These are phyloP conservation scores for Pseudopithomyces maydicus DNA, from an alignment of 2,329 filamentous ascomycete species.

Conservation along the genomic window DNA sequence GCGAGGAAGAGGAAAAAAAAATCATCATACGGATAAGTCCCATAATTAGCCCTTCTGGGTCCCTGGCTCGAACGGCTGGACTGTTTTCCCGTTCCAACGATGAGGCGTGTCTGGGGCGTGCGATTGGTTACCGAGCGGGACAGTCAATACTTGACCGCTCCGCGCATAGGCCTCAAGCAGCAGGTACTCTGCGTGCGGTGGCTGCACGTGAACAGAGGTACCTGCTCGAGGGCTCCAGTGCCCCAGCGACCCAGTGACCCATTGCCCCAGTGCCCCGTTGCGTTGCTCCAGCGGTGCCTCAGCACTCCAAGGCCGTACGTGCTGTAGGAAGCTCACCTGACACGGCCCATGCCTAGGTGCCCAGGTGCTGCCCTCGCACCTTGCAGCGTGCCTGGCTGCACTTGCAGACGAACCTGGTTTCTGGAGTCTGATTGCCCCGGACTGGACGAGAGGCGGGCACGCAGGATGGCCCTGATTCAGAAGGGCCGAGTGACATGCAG, in stretches of 20 bases:
- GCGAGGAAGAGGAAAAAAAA: constrained; percentile 1
- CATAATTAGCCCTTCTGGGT: constrained; percentile 37
- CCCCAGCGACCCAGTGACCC: no score
- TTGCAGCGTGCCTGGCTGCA: constrained; percentile 7
- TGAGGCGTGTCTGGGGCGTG: constrained; percentile 13
- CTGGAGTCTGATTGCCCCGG: constrained; percentile 4
- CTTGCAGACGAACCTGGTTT: constrained; percentile 7
- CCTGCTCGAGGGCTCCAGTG: no score
- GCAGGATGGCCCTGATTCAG: constrained; percentile 8
- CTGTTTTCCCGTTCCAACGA: constrained; percentile 22
- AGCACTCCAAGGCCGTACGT: constrained; percentile 7
- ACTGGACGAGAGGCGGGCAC: not conserved
- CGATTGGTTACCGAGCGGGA: constrained; percentile 42
- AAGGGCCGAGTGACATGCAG: constrained; percentile 8
- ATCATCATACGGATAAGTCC: constrained; percentile 13
- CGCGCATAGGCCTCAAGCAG: constrained; percentile 39
- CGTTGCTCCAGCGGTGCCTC: no score
- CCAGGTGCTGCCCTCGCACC: no score
- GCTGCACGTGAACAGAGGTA: no score
- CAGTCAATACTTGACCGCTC: constrained; percentile 43
- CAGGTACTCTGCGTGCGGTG: constrained; percentile 21
- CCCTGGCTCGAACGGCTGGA: constrained; percentile 20
- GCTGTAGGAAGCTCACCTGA: constrained; percentile 40
- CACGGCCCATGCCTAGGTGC: no score
- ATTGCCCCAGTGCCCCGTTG: no score